These are phyloP conservation scores for Huntiella bhutanensis DNA, from an alignment of 2,329 filamentous ascomycete species.

Conservation along the genomic window DNA sequence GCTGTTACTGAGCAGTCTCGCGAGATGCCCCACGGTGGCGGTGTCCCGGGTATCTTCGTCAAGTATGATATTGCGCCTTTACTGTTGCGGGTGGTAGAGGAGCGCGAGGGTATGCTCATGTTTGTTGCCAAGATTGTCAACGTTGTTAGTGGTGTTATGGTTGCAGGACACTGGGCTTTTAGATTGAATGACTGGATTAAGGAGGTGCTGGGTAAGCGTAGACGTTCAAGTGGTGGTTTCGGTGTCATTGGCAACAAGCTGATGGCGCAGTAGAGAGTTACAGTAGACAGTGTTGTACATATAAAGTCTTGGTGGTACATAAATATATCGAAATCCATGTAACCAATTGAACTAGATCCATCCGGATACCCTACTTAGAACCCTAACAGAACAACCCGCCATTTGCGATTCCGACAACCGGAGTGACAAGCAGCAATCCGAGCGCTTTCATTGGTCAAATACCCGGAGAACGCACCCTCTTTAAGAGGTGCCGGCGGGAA, in stretches of 20 bases:
- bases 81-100: conserved; percentile 66
- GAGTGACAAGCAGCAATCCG: conserved; percentile 6
- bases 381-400: not conserved
- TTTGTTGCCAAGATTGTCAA: conserved; percentile 76
- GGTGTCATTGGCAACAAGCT: conserved; percentile 32
- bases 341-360: not conserved
- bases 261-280: conserved; percentile 9
- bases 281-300: not conserved
- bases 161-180: conserved; percentile 86
- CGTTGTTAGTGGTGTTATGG: conserved; percentile 73
- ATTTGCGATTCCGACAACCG: conserved; percentile 7
- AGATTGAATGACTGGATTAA: conserved; percentile 60
- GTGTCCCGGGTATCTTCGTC: conserved; percentile 82
- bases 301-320: not conserved
- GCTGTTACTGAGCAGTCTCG: conserved; percentile 81
- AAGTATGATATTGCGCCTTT: conserved; percentile 99
- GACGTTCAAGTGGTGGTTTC: conserved; percentile 24
- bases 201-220: conserved; percentile 33
- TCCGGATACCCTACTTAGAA: not conserved
- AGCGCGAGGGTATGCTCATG: conserved; percentile 52
- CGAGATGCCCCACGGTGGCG: conserved; percentile 41
- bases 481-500: too few relatives aligned
- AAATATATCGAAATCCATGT: conserved; percentile 1
- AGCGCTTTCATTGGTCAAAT: conserved; percentile 6
- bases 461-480: not conserved